Evolutionary conservation across 768 basidiomycete genomes (phyloP).

Genomic region (Suillus alpinus): DNA sequence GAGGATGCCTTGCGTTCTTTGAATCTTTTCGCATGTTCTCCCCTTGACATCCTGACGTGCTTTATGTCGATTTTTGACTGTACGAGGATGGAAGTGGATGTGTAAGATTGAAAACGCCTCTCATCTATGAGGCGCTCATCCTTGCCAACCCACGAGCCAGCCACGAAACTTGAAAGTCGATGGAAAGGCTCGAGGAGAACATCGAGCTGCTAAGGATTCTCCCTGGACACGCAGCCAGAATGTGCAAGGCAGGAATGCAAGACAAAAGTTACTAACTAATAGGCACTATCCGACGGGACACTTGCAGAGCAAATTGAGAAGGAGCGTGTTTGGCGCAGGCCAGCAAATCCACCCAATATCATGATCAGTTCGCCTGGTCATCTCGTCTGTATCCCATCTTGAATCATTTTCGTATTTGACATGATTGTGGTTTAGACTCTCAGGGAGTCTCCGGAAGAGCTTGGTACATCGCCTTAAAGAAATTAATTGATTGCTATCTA

Average conservation of each 20-base stretch:
- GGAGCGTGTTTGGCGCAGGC: slow-evolving; percentile 26
- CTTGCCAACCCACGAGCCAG: slow-evolving; percentile 46
- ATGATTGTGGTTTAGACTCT: slow-evolving; percentile 16
- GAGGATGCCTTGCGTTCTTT: background rate
- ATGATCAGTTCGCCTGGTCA: slow-evolving; percentile 25
- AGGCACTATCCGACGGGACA: slow-evolving; percentile 8
- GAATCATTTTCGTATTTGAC: background rate
- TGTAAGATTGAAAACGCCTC: slow-evolving; percentile 62
- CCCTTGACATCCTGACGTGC: background rate
- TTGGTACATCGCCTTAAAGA: slow-evolving; percentile 17
- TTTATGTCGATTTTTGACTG: slow-evolving; percentile 60
- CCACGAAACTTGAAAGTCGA: slow-evolving; percentile 24
- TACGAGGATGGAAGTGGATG: slow-evolving; percentile 31
- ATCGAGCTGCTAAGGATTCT: slow-evolving; percentile 29
- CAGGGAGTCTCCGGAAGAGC: slow-evolving; percentile 24
- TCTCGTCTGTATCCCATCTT: slow-evolving; percentile 19
- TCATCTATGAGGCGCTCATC: slow-evolving; percentile 59
- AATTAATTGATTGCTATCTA: background rate
- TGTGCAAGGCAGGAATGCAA: background rate
- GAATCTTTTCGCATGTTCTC: too few species aligned
- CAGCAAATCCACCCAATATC: slow-evolving; percentile 25
- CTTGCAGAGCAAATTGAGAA: slow-evolving; percentile 5
- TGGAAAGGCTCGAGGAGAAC: slow-evolving; percentile 21
- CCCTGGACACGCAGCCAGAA: slow-evolving; percentile 13
- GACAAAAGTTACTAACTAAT: background rate